Conservation (phyloP, 192 early-diverging fungal species). For the Entomortierella lignicola region DNA sequence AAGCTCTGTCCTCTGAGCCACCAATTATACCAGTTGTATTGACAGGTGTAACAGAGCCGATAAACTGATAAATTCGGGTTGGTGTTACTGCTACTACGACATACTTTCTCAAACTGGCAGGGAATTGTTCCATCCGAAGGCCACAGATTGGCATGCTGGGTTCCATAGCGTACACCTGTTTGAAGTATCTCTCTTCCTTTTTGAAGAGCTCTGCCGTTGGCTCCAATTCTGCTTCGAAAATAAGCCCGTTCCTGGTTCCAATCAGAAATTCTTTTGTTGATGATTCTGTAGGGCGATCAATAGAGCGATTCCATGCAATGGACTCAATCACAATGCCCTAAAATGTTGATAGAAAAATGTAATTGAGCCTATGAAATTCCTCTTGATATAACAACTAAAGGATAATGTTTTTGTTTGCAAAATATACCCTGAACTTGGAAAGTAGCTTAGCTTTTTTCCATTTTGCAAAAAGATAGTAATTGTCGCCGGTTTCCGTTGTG, state of each 20-base stretch:
- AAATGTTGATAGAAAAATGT: no score
- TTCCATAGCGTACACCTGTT: slow-evolving; percentile 78
- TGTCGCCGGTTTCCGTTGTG: slow-evolving; percentile 90
- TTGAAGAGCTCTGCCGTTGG: slow-evolving; percentile 87
- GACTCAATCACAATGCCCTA: slow-evolving; percentile 85
- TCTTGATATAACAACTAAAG: no score
- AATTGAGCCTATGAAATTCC: no score
- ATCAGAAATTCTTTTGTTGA: slow-evolving; percentile 88
- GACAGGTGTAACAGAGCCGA: slow-evolving; percentile 71
- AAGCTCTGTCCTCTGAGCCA: slow-evolving; percentile 64
- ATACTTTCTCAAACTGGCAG: slow-evolving; percentile 76
- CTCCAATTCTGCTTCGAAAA: slow-evolving; percentile 92
- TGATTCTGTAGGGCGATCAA: slow-evolving; percentile 57
- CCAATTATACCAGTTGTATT: slow-evolving; percentile 50
- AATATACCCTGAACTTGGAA: slow-evolving; percentile 78
- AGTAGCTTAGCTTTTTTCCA: slow-evolving; percentile 89
- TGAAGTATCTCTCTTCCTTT: slow-evolving; percentile 83
- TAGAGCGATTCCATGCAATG: slow-evolving; percentile 88
- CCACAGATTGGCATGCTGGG: slow-evolving; percentile 82
- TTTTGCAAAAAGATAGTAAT: slow-evolving; percentile 87
- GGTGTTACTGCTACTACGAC: slow-evolving; percentile 86
- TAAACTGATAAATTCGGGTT: slow-evolving; percentile 91
- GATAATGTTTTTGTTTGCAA: no score
- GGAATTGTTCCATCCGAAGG: slow-evolving; percentile 86
- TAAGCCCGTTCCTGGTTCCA: slow-evolving; percentile 85